Evolutionary conservation across 2,329 filamentous ascomycete genomes (phyloP).

Genomic region (Botrytis sinoallii): DNA sequence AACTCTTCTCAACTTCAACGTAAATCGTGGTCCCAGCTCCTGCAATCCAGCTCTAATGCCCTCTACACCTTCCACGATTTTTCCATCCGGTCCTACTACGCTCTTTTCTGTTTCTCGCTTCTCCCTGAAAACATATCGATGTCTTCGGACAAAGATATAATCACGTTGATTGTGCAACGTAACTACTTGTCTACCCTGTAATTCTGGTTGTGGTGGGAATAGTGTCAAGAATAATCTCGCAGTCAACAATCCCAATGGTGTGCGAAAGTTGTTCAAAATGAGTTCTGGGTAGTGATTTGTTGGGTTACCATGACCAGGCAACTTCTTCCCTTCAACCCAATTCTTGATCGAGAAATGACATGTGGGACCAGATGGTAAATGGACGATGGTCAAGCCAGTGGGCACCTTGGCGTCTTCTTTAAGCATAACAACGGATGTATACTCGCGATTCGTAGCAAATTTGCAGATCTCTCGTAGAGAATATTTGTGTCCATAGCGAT

Average conservation of each 20-base stretch:
- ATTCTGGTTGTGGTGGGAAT: slow-evolving; percentile 77
- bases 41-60: slow-evolving; percentile 83
- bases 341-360: slow-evolving; percentile 91
- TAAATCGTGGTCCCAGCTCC: slow-evolving; percentile 81
- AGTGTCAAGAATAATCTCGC: slow-evolving; percentile 79
- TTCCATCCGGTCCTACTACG: slow-evolving; percentile 76
- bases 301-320: slow-evolving; percentile 84
- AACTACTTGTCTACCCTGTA: slow-evolving; percentile 83
- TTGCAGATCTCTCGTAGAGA: slow-evolving; percentile 84
- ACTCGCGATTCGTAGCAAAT: slow-evolving; percentile 78
- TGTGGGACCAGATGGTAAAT: slow-evolving; percentile 80
- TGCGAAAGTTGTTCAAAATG: slow-evolving; percentile 91
- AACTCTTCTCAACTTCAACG: slow-evolving; percentile 82
- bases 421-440: slow-evolving; percentile 78
- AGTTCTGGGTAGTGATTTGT: slow-evolving; percentile 90
- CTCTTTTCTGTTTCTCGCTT: slow-evolving; percentile 84
- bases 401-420: slow-evolving; percentile 88
- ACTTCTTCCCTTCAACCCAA: slow-evolving; percentile 82
- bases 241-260: slow-evolving; percentile 82
- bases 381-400: slow-evolving; percentile 76
- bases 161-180: slow-evolving; percentile 94
- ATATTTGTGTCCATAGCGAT: slow-evolving; percentile 86
- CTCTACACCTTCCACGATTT: slow-evolving; percentile 80
- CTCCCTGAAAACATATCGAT: slow-evolving; percentile 90
- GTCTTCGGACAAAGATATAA: slow-evolving; percentile 88